Base-by-base conservation (phyloP, 2,329 filamentous ascomycete genomes). In the Canariomyces notabilis region DNA sequence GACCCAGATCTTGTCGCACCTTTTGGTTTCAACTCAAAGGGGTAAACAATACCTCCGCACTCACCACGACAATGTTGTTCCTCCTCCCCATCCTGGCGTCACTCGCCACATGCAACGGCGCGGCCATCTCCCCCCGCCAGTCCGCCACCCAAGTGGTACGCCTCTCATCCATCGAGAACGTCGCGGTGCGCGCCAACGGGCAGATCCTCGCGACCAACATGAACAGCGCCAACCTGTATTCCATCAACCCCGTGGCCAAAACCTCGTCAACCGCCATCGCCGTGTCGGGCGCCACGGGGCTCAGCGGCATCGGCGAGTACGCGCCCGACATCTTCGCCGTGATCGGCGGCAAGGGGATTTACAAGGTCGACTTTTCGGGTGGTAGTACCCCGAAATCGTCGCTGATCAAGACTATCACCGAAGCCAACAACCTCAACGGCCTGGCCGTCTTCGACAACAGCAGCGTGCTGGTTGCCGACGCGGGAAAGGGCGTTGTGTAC, bases 181-280 rank as follows among this genome's bases (percentile, higher is more conserved):
- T 64, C 9, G 62, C 62, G 5, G 57, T 61, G 9, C 61, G 61
- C 19, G 42, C 58, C 41, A 60, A 63, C 41, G 63, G 62, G 21
- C 52, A 57, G 34, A 55, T 65, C 32, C 57, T 65, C 11, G 61
- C 59, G 12, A 64, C 61, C 41, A 62, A 61, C 55, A 62, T 64
- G 59, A 62, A 64, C 55, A 55, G 53, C n/a, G 56, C 61, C 14
- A 59, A 57, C 36, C 54, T 65, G 37, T 62, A 59, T 48, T 37
- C 51, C 23, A 44, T 65, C 34, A 58, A 64, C 54, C 53, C 59
- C 1, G 42, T 51, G 0, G 48, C 55, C 37, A 62, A 62, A 44
- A 61, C 57, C 0, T 59, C 56, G 1, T 49, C 54, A 8, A 63
- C 60, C 7, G 59, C 57, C n/a, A 43, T 63, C 7, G 42, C 49